These are phyloP conservation scores for Gossypium davidsonii DNA, from an alignment of 441 rosid genomes.

Conservation along the genomic window DNA sequence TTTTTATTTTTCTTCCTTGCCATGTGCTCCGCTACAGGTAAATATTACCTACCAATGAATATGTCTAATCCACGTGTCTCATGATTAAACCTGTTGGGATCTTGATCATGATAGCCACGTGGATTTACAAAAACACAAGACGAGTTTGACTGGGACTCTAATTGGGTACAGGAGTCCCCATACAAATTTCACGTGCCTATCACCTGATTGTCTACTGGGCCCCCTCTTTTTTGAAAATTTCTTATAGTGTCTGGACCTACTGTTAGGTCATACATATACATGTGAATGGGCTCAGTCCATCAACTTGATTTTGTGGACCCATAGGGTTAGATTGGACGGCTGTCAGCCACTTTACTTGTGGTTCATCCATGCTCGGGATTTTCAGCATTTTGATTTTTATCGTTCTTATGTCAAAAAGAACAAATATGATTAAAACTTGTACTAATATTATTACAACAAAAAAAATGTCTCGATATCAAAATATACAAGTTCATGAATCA, in stretches of 20 bases:
- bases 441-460: fast-evolving
- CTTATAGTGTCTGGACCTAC: slow-evolving; percentile 18
- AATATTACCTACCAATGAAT: neutral
- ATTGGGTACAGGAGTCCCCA: slow-evolving; percentile 10
- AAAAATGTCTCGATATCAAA: no score
- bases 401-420: fast-evolving
- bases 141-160: neutral
- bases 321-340: neutral
- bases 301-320: slow-evolving; percentile 18
- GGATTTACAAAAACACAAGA: neutral
- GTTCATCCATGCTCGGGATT: neutral
- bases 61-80: neutral
- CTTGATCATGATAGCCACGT: slow-evolving; percentile 5
- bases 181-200: slow-evolving; percentile 22
- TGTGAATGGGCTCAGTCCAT: slow-evolving; percentile 16
- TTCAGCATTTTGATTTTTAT: no score
- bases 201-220: slow-evolving; percentile 6
- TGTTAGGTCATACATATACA: slow-evolving; percentile 14
- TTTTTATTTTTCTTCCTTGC: neutral
- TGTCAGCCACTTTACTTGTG: slow-evolving; percentile 2
- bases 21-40: neutral
- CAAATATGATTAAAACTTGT: no score
- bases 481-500: no score
- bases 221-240: neutral
- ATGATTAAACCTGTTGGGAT: neutral